Conservation (phyloP, 2,329 filamentous ascomycete genomes). For the Sporothrix brunneoviolacea region DNA sequence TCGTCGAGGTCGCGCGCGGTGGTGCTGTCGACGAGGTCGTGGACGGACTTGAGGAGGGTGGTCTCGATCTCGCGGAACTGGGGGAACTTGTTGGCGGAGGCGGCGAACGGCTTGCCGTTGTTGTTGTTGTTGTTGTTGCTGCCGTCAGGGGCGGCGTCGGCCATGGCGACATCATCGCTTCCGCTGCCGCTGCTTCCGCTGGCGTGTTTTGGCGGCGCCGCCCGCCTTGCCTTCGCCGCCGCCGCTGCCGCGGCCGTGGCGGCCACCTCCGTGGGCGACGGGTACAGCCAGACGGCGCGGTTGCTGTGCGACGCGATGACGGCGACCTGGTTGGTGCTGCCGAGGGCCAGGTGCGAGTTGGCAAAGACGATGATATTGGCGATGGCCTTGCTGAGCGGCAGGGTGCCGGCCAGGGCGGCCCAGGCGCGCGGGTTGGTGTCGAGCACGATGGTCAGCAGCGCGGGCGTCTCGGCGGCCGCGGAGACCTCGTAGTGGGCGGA, state of each 20-base stretch:
- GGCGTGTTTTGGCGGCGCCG: neutral
- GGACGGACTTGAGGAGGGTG: slow-evolving; percentile 68
- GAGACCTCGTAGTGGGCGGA: slow-evolving; percentile 55
- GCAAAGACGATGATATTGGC: slow-evolving; percentile 91
- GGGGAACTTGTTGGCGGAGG: slow-evolving; percentile 79
- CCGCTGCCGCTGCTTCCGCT: slow-evolving; percentile 41
- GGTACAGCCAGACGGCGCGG: slow-evolving; percentile 85
- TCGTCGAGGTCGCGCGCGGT: slow-evolving; percentile 58
- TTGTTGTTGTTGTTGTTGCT: slow-evolving; percentile 18
- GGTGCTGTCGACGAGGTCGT: slow-evolving; percentile 64
- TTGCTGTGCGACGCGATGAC: slow-evolving; percentile 85
- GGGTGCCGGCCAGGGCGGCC: slow-evolving; percentile 65
- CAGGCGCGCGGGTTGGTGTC: slow-evolving; percentile 93
- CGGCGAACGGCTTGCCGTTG: slow-evolving; percentile 22
- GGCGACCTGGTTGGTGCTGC: slow-evolving; percentile 87
- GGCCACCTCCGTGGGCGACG: slow-evolving; percentile 59
- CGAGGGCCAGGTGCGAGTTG: slow-evolving; percentile 91
- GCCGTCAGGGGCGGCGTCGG: slow-evolving; percentile 18
- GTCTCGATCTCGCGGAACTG: slow-evolving; percentile 84
- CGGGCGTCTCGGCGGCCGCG: slow-evolving; percentile 56
- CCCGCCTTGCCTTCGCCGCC: slow-evolving; percentile 7
- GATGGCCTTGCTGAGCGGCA: slow-evolving; percentile 77
- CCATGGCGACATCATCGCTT: slow-evolving; percentile 11
- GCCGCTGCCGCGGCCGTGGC: slow-evolving; percentile 54
- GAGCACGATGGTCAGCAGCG: slow-evolving; percentile 82